Evolutionary conservation across 805 yeast genomes (phyloP).

Genomic region (Pichia thaimueangensis): DNA sequence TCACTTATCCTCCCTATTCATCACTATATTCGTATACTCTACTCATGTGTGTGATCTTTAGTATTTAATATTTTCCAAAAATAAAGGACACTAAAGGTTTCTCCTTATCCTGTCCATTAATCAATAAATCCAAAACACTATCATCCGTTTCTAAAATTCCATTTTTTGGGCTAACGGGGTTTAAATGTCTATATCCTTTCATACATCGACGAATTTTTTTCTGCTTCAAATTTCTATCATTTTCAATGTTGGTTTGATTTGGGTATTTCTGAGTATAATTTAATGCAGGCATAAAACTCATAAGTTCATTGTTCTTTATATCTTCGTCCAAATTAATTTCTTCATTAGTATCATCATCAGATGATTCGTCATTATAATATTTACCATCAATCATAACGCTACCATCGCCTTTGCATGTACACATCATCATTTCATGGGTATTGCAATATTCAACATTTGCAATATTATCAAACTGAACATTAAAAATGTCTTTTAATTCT

Average conservation of each 20-base stretch:
- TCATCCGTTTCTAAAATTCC: constrained; percentile 25
- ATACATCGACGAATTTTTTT: constrained; percentile 51
- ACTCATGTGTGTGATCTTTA: too few species aligned
- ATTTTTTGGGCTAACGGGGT: constrained; percentile 32
- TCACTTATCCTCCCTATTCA: too few species aligned
- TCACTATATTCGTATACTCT: too few species aligned
- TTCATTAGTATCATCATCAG: constrained; percentile 13
- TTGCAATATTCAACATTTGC: constrained; percentile 34
- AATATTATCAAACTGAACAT: constrained; percentile 30
- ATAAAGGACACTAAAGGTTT: constrained; percentile 33
- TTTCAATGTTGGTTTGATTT: constrained; percentile 17
- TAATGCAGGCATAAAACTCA: constrained; percentile 55
- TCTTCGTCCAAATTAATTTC: background rate
- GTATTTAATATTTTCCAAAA: constrained; percentile 29
- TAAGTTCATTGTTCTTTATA: constrained; percentile 6
- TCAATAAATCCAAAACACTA: constrained; percentile 27
- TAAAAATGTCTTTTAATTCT: constrained; percentile 72
- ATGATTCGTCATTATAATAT: background rate
- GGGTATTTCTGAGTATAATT: constrained; percentile 29
- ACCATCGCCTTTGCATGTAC: constrained; percentile 58
- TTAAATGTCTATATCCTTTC: constrained; percentile 55
- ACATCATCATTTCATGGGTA: constrained; percentile 72
- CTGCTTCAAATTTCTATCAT: constrained; percentile 24
- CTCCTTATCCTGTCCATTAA: constrained; percentile 19
- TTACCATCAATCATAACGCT: constrained; percentile 13